Percentiles rank a stretch among this genome's conserved stretches.
Conservation (phyloP, 129 eudicot species). For the sunflower (Helianthus annuus) region DNA sequence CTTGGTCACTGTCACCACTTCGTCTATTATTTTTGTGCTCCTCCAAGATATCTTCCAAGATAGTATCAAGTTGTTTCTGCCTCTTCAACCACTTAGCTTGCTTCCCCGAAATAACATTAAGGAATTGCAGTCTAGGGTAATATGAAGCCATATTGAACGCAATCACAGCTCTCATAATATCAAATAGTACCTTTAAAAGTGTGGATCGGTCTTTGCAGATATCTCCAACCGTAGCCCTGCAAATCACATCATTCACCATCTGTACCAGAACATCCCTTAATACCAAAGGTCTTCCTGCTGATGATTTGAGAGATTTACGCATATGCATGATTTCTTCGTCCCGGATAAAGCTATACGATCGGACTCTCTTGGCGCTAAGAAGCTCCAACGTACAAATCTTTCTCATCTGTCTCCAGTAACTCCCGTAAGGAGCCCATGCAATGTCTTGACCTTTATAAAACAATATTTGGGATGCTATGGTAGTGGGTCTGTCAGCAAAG, state of each 20-base stretch:
- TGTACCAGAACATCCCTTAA: not conserved
- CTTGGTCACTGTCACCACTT: not conserved
- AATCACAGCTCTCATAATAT: not conserved
- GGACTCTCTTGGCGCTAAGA: not conserved
- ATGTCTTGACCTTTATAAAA: not conserved
- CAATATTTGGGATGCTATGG: not conserved
- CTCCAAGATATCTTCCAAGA: not conserved
- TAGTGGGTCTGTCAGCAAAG: not conserved
- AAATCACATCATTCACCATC: not conserved
- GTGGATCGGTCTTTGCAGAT: not conserved
- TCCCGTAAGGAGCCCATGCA: constrained; percentile 3
- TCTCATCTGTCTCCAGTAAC: not conserved
- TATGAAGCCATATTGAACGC: not conserved
- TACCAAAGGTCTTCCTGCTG: not conserved
- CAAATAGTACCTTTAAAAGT: not conserved
- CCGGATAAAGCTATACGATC: not conserved
- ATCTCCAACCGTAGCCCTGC: constrained; percentile 3
- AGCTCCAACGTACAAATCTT: not conserved
- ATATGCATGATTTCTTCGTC: not conserved
- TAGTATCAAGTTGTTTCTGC: not conserved
- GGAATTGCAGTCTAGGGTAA: not conserved
- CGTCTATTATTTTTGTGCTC: constrained; percentile 5
- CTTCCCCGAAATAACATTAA: not conserved
- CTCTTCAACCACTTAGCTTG: not conserved
- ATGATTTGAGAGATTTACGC: not conserved